Percentiles rank a stretch among this genome's conserved stretches.
These are phyloP conservation scores for Pinus tabuliformis DNA, from an alignment of 75 land plant genomes.

Conservation along the genomic window DNA sequence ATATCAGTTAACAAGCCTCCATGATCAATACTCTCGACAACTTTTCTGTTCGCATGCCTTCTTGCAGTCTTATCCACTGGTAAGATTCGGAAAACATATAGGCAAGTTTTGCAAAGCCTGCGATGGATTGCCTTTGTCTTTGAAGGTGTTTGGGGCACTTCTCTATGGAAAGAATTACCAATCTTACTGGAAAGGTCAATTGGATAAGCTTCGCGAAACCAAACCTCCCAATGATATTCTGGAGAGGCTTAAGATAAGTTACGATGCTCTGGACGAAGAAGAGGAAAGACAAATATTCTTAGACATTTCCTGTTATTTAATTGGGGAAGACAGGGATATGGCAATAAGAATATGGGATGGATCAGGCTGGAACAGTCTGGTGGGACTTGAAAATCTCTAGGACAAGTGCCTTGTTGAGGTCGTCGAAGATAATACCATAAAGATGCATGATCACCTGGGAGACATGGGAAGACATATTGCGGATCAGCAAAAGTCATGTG, in stretches of 20 bases:
- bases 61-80: neutral
- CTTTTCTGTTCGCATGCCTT: slow-evolving; percentile 1
- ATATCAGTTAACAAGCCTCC: neutral
- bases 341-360: neutral
- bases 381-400: neutral
- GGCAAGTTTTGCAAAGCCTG: neutral
- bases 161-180: neutral
- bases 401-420: neutral
- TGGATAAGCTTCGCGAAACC: neutral
- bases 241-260: neutral
- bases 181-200: neutral
- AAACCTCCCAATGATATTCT: neutral
- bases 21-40: neutral
- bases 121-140: neutral
- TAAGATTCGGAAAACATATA: neutral
- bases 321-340: neutral
- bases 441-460: neutral
- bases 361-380: neutral
- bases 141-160: neutral
- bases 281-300: neutral
- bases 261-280: neutral
- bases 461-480: neutral
- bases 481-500: neutral
- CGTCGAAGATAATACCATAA: neutral
- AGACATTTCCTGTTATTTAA: neutral